These are phyloP conservation scores for Chrysanthemum makinoi DNA, from an alignment of 129 eudicot species.

Conservation along the genomic window DNA sequence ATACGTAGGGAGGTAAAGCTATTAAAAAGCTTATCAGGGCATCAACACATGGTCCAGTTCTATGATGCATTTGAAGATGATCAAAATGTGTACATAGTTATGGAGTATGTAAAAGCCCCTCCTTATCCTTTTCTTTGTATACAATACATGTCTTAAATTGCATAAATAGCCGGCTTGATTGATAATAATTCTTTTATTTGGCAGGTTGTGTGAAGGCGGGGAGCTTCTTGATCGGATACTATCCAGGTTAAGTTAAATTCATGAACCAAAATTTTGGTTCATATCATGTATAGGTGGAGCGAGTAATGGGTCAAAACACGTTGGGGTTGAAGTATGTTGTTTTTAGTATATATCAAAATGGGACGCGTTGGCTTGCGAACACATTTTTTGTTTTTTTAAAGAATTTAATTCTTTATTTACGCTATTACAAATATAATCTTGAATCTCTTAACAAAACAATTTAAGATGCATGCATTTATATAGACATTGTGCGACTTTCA, in stretches of 20 bases:
- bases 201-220: constrained; percentile 95
- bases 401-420: background rate
- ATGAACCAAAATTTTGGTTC: background rate
- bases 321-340: background rate
- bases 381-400: background rate
- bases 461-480: no score
- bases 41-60: constrained; percentile 72
- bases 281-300: constrained; percentile 5
- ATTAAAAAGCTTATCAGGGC: constrained; percentile 82
- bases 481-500: no score
- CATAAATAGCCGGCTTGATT: background rate
- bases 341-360: background rate
- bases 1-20: constrained; percentile 91
- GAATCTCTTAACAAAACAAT: no score
- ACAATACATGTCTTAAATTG: background rate
- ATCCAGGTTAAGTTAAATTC: constrained; percentile 50
- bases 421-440: no score
- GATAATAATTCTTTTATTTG: constrained; percentile 19
- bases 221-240: constrained; percentile 90
- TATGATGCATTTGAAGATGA: constrained; percentile 95
- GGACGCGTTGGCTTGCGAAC: background rate
- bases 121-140: constrained; percentile 9
- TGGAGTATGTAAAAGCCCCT: constrained; percentile 66
- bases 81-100: constrained; percentile 72
- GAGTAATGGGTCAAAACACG: background rate